Conservation (phyloP, 1,284 basidiomycete species). For the Ceratobasidium sp. region DNA sequence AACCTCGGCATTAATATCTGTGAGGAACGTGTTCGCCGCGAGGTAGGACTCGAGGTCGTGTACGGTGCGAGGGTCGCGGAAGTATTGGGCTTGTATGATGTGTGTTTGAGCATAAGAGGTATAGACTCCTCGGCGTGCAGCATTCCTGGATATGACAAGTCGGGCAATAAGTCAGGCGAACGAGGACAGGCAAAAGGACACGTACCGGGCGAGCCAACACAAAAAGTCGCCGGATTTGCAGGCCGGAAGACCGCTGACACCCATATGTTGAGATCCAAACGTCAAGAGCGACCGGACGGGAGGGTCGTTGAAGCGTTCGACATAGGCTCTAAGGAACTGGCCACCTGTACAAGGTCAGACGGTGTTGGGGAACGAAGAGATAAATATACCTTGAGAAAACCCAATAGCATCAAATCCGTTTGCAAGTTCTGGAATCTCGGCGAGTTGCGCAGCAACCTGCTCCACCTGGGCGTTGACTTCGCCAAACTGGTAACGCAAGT, state of each 20-base stretch:
- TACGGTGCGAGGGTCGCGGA: slow-evolving; percentile 78
- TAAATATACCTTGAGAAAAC: slow-evolving; percentile 83
- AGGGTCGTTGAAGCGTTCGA: slow-evolving; percentile 84
- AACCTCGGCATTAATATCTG: slow-evolving; percentile 80
- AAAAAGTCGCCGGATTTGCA: slow-evolving; percentile 77
- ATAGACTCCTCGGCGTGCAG: slow-evolving; percentile 81
- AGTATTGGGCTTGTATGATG: slow-evolving; percentile 93
- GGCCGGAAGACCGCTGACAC: slow-evolving; percentile 80
- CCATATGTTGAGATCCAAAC: slow-evolving; percentile 87
- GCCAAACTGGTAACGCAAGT: slow-evolving; percentile 69
- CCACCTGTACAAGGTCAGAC: slow-evolving; percentile 61
- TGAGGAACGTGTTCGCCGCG: slow-evolving; percentile 72
- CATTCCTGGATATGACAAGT: background rate
- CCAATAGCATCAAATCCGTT: slow-evolving; percentile 91
- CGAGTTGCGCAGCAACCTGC: slow-evolving; percentile 74
- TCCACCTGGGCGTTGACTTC: slow-evolving; percentile 79
- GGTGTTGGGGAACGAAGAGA: background rate
- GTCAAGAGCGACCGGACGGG: slow-evolving; percentile 89
- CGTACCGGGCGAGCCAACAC: slow-evolving; percentile 81
- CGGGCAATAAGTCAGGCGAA: background rate
- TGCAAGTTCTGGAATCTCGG: slow-evolving; percentile 72
- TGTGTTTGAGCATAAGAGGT: slow-evolving; percentile 83
- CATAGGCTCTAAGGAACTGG: slow-evolving; percentile 90
- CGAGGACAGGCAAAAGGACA: background rate
- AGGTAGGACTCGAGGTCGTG: slow-evolving; percentile 71